Conservation (phyloP, 176 grass and related monocot species). For the Oryza australiensis region DNA sequence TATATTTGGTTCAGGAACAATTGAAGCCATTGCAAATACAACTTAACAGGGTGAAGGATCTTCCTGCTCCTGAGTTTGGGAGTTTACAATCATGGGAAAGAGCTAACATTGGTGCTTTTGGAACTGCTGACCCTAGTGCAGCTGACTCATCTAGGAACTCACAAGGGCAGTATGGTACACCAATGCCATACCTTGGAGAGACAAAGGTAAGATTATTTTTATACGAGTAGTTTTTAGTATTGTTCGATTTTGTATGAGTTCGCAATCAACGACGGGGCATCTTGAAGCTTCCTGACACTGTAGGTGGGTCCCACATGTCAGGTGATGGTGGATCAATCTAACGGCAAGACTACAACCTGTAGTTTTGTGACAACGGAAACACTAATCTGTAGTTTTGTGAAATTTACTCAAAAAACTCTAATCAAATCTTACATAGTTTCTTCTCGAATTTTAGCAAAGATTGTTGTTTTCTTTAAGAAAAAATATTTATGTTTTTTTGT, state of each 20-base stretch:
- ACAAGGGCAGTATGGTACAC: constrained; percentile 87
- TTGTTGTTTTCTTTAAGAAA: neutral
- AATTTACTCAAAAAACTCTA: too few relatives aligned
- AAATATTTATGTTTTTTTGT: neutral
- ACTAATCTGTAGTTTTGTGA: too few relatives aligned
- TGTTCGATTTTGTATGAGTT: constrained; percentile 2
- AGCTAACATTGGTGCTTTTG: constrained; percentile 58
- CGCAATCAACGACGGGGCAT: too few relatives aligned
- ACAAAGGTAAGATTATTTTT: constrained; percentile 61
- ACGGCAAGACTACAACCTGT: too few relatives aligned
- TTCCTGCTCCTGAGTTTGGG: constrained; percentile 91
- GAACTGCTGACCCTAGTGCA: constrained; percentile 56
- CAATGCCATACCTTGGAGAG: constrained; percentile 86
- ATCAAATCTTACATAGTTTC: neutral
- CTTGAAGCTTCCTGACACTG: too few relatives aligned
- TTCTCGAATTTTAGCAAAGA: neutral
- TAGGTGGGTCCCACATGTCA: too few relatives aligned
- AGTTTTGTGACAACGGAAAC: too few relatives aligned
- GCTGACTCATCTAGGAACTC: constrained; percentile 64
- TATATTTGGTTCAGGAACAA: constrained; percentile 65
- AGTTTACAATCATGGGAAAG: constrained; percentile 93
- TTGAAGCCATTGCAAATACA: constrained; percentile 77
- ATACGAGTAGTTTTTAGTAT: neutral
- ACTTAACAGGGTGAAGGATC: constrained; percentile 81
- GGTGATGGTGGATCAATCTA: too few relatives aligned